phyloP scores from a whole-genome alignment of 1,284 basidiomycete species.

The Rhodotorula sp. region DNA sequence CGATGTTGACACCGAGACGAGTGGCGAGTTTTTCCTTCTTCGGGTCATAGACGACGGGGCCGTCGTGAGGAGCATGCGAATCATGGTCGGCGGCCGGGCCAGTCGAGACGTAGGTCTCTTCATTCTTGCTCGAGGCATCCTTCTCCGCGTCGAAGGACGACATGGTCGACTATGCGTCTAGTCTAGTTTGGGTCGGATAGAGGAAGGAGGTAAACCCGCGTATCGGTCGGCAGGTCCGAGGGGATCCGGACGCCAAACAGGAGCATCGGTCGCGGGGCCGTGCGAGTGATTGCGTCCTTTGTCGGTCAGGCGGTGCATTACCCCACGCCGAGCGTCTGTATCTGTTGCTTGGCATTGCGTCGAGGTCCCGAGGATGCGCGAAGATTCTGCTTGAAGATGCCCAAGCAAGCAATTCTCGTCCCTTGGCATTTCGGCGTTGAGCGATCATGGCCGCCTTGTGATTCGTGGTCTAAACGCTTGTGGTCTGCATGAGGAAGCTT shows the following conservation, averaged over 20 bases:
- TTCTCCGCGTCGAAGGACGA: slow-evolving; percentile 8
- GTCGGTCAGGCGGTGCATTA: neutral
- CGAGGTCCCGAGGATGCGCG: no score
- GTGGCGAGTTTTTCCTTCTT: slow-evolving; percentile 49
- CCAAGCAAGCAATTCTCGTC: no score
- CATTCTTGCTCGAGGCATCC: slow-evolving; percentile 16
- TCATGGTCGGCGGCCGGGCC: neutral
- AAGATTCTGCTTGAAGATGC: no score
- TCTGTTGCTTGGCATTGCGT: no score
- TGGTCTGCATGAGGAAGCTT: no score
- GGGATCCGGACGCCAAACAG: neutral
- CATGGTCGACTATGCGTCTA: neutral
- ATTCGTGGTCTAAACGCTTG: no score
- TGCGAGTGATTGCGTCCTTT: neutral
- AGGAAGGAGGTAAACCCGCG: neutral
- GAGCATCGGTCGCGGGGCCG: neutral
- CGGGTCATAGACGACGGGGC: slow-evolving; percentile 49
- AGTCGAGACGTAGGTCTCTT: slow-evolving; percentile 16
- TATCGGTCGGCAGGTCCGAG: neutral
- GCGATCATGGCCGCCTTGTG: no score
- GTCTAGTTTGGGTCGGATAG: neutral
- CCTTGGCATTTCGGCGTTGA: no score
- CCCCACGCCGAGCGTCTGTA: neutral
- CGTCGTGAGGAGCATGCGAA: neutral
- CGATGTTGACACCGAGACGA: slow-evolving; percentile 49